Percentiles rank a stretch among this genome's conserved stretches.
Conservation (phyloP, 2,329 filamentous ascomycete genomes). For the Fusarium fujikuroi region DNA sequence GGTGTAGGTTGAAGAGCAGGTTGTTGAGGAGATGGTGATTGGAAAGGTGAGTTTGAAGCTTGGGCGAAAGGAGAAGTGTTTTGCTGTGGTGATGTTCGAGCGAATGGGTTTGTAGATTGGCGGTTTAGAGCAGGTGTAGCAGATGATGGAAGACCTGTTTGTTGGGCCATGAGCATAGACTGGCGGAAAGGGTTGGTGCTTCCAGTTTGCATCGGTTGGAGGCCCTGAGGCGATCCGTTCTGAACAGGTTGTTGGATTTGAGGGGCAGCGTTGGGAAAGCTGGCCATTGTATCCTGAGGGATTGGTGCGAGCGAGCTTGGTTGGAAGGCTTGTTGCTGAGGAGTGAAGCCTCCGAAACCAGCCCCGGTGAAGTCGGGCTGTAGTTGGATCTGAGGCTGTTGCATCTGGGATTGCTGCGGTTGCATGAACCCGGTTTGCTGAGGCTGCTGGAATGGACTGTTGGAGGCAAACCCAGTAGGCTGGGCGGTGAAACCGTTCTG, state of each 20-base stretch:
- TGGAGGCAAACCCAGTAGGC: constrained; percentile 45
- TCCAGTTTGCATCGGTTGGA: constrained; percentile 46
- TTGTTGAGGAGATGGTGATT: constrained; percentile 51
- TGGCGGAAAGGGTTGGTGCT: constrained; percentile 94
- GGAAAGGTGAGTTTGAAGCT: constrained; percentile 56
- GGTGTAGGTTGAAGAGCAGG: constrained; percentile 57
- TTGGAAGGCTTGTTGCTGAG: constrained; percentile 66
- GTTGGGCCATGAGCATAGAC: constrained; percentile 78
- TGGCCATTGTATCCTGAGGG: constrained; percentile 62
- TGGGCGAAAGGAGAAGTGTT: constrained; percentile 50
- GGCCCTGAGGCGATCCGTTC: constrained; percentile 36
- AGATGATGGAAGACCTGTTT: constrained; percentile 62
- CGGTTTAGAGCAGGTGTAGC: constrained; percentile 58
- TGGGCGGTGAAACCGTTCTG: constrained; percentile 47
- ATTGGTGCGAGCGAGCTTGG: constrained; percentile 64
- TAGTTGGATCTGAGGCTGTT: constrained; percentile 54
- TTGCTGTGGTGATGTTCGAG: constrained; percentile 69
- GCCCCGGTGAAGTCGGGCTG: constrained; percentile 71
- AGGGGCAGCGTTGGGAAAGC: constrained; percentile 49
- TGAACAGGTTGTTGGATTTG: constrained; percentile 35
- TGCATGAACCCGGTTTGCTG: constrained; percentile 42
- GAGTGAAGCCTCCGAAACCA: constrained; percentile 85
- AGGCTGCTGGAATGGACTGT: constrained; percentile 51
- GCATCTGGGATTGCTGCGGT: constrained; percentile 52
- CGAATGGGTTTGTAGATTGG: constrained; percentile 88